phyloP scores from a whole-genome alignment of 257 asterid species.

The Nicotiana tabacum region DNA sequence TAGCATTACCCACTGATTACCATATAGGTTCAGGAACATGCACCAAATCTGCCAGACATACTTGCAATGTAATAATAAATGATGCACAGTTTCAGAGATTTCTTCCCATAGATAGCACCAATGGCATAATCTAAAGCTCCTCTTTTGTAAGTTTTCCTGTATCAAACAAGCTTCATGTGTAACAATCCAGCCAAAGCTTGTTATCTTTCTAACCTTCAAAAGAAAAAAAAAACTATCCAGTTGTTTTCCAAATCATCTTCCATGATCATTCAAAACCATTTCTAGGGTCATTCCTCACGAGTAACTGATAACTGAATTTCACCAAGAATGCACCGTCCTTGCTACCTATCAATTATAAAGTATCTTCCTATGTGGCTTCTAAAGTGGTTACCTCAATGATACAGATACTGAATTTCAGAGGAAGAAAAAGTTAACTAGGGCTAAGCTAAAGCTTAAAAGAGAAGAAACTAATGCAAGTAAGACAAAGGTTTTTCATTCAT shows the following conservation, averaged over 20 bases:
- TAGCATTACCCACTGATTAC: not conserved
- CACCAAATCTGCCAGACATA: too few species aligned
- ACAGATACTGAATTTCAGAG: too few species aligned
- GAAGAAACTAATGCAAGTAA: too few species aligned
- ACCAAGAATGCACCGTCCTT: not conserved
- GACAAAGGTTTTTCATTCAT: too few species aligned
- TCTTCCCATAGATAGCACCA: not conserved
- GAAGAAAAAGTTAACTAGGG: too few species aligned
- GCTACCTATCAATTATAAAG: not conserved
- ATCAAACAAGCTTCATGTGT: not conserved
- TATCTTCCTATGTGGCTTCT: not conserved
- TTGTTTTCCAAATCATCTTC: not conserved
- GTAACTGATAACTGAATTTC: not conserved
- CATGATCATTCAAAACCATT: constrained; percentile 1
- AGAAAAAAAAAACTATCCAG: too few species aligned
- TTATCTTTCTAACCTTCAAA: not conserved
- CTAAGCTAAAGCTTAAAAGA: too few species aligned
- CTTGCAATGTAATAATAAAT: not conserved
- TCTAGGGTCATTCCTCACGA: not conserved
- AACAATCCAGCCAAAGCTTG: not conserved
- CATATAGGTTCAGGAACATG: not conserved
- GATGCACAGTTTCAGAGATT: not conserved
- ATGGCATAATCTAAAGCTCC: not conserved
- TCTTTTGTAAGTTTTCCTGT: not conserved
- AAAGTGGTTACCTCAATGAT: not conserved